phyloP scores from a whole-genome alignment of 495 filamentous ascomycete genomes.

The Xylaria nigripes region DNA sequence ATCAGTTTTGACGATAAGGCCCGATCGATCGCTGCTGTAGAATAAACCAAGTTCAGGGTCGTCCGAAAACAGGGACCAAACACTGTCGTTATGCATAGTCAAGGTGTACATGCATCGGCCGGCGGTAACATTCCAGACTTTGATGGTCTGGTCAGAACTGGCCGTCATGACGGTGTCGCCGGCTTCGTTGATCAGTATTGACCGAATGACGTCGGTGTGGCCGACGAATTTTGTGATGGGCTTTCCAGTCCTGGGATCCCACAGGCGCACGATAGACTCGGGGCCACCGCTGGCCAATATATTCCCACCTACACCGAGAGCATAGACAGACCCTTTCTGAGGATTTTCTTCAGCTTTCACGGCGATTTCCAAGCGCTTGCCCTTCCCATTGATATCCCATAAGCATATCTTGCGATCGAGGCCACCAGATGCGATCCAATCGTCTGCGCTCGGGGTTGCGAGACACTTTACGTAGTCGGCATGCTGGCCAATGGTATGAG shows the following conservation, averaged over 20 bases:
- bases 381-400: conserved; percentile 86
- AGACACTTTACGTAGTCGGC: conserved; percentile 94
- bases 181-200: conserved; percentile 79
- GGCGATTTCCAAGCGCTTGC: conserved; percentile 77
- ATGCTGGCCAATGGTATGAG: conserved; percentile 83
- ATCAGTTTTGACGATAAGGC: conserved; percentile 90
- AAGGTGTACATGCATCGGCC: conserved; percentile 95
- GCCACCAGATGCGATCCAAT: conserved; percentile 95
- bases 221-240: conserved; percentile 92
- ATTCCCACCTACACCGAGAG: conserved; percentile 60
- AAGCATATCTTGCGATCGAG: conserved; percentile 84
- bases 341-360: conserved; percentile 68
- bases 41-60: conserved; percentile 80
- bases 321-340: conserved; percentile 93
- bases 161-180: conserved; percentile 90
- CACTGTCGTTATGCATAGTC: conserved; percentile 97
- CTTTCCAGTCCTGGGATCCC: conserved; percentile 86
- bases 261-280: conserved; percentile 85
- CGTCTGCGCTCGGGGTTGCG: conserved; percentile 64
- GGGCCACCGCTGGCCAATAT: conserved; percentile 90
- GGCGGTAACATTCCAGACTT: conserved; percentile 91
- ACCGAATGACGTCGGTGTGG: conserved; percentile 92
- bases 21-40: conserved; percentile 87
- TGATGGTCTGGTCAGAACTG: conserved; percentile 93
- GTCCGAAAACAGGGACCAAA: conserved; percentile 91